phyloP scores from a whole-genome alignment of 176 grass and related monocot species.

The Aegilops tauschii region DNA sequence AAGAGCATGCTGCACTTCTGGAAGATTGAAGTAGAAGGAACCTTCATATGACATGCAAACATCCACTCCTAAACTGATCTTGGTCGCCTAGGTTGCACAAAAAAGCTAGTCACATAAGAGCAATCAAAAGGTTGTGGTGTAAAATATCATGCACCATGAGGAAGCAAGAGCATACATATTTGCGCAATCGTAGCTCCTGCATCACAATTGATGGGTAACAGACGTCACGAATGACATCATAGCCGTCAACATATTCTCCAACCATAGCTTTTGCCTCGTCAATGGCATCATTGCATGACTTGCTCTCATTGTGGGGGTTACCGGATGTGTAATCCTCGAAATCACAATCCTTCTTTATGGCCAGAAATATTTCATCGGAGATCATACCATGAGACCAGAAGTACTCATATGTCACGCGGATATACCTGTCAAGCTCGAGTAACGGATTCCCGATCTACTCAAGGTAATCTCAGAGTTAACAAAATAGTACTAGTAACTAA shows the following conservation, averaged over 20 bases:
- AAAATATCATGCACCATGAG: neutral
- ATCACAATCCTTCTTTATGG: conserved; percentile 68
- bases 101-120: neutral
- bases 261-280: conserved; percentile 58
- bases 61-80: conserved; percentile 79
- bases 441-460: conserved; percentile 88
- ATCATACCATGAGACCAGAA: conserved; percentile 99
- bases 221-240: conserved; percentile 86
- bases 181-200: conserved; percentile 81
- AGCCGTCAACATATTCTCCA: conserved; percentile 80
- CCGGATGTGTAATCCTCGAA: conserved; percentile 89
- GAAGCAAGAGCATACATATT: conserved; percentile 69
- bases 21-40: conserved; percentile 85
- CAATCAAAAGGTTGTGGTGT: neutral
- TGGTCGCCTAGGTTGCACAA: conserved; percentile 52
- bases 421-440: conserved; percentile 84
- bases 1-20: conserved; percentile 86
- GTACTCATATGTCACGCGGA: conserved; percentile 79
- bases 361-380: conserved; percentile 84
- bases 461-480: conserved; percentile 13
- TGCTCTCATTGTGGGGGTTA: conserved; percentile 62
- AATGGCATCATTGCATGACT: conserved; percentile 76
- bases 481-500: neutral
- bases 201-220: conserved; percentile 91
- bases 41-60: conserved; percentile 92